These are phyloP conservation scores for Flaveria brownii DNA, from an alignment of 129 eudicot genomes.

Conservation along the genomic window DNA sequence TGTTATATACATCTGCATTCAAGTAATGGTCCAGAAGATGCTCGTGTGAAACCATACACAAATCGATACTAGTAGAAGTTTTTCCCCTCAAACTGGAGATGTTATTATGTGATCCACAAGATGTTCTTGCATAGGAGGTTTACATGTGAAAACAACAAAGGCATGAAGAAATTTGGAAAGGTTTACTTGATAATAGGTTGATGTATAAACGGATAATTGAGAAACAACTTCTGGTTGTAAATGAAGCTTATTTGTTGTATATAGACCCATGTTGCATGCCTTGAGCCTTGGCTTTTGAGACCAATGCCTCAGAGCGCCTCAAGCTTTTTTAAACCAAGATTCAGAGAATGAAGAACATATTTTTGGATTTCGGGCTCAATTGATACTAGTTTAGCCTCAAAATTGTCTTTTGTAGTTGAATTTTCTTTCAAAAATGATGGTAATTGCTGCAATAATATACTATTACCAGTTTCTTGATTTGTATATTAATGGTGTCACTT, in stretches of 20 bases:
- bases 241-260: too few species aligned
- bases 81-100: neutral
- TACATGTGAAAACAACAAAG: too few species aligned
- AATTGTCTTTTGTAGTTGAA: neutral
- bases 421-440: constrained; percentile 13
- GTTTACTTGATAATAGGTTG: too few species aligned
- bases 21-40: neutral
- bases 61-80: neutral
- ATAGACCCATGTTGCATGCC: too few species aligned
- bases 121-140: too few species aligned
- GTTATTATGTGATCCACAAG: neutral
- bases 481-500: neutral
- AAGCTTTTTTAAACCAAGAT: neutral
- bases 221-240: neutral
- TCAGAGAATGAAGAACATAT: neutral
- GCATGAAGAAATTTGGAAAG: too few species aligned
- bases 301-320: too few species aligned
- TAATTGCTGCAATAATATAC: neutral
- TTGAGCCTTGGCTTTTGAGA: too few species aligned
- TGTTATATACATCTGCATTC: neutral
- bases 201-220: too few species aligned
- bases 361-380: neutral
- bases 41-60: neutral
- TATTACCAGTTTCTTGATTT: constrained; percentile 11
- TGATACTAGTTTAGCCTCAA: neutral